Conservation (phyloP, 148 eudicot genomes). For the Pouteria glomerata region DNA sequence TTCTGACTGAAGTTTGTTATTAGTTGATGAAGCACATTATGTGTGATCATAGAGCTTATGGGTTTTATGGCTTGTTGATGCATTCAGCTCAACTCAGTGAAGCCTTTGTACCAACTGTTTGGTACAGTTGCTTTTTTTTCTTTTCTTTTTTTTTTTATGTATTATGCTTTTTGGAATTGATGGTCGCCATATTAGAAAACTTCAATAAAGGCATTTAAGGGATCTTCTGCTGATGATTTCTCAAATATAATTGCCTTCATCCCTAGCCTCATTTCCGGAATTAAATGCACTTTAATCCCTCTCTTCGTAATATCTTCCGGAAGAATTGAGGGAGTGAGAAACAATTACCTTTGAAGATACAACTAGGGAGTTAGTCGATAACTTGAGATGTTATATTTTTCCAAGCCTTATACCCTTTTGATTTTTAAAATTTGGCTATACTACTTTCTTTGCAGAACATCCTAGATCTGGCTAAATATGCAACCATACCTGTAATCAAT, state of each 20-base stretch:
- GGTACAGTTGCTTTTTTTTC: not conserved
- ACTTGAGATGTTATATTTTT: constrained; percentile 2
- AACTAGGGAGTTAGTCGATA: too few species aligned
- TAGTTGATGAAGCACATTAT: not conserved
- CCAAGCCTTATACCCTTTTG: not conserved
- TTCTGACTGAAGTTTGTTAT: not conserved
- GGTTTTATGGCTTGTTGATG: too few species aligned
- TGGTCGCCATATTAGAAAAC: not conserved
- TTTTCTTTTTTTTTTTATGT: not conserved
- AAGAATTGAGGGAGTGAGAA: too few species aligned
- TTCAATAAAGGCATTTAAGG: not conserved
- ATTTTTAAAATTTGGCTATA: not conserved
- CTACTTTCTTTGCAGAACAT: constrained; percentile 59
- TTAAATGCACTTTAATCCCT: not conserved
- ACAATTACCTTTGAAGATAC: too few species aligned
- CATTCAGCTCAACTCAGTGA: not conserved
- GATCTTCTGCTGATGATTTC: not conserved
- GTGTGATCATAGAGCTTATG: not conserved
- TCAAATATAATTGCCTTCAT: not conserved
- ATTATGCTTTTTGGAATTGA: not conserved
- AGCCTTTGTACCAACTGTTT: not conserved
- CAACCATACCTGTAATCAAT: constrained; percentile 78
- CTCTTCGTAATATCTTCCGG: too few species aligned
- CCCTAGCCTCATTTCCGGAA: not conserved
- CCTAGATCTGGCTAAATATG: constrained; percentile 79